Evolutionary conservation across 2,329 filamentous ascomycete genomes (phyloP).

Genomic region (Trichocomaceae sp.): DNA sequence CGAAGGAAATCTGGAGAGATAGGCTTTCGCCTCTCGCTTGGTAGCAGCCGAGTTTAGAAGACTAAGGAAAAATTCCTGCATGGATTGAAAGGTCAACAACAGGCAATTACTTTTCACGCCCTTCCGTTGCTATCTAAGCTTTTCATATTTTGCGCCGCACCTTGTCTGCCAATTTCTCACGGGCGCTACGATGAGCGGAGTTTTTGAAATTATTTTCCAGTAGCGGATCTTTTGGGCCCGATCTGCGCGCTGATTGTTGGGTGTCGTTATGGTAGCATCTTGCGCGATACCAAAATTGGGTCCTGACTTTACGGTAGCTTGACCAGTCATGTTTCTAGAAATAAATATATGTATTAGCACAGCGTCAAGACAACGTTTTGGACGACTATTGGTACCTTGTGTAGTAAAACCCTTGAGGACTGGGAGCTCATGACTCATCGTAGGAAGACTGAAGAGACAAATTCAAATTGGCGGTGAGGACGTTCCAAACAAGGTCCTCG

Average conservation of each 20-base stretch:
- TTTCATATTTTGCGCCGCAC: constrained; percentile 17
- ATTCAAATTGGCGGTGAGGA: constrained; percentile 1
- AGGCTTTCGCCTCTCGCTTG: constrained; percentile 85
- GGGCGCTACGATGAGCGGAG: constrained; percentile 31
- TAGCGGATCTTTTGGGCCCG: not conserved
- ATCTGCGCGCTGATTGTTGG: constrained; percentile 1
- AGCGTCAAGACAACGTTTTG: not conserved
- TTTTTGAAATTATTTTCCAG: not conserved
- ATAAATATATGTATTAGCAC: not conserved
- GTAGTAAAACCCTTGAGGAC: not conserved
- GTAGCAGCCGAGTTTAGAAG: constrained; percentile 84
- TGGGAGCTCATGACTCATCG: constrained; percentile 14
- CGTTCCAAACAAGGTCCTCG: not conserved
- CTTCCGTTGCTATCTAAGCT: not conserved
- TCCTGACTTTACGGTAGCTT: not conserved
- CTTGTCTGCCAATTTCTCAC: constrained; percentile 40
- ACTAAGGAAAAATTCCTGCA: constrained; percentile 77
- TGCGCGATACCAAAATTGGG: constrained; percentile 1
- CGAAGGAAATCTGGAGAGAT: constrained; percentile 74
- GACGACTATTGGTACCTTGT: not conserved
- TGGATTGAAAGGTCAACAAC: not conserved
- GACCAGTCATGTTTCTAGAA: constrained; percentile 10
- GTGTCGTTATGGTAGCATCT: constrained; percentile 9
- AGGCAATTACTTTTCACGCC: not conserved
- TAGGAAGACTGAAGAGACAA: not conserved